Evolutionary conservation across 2,329 filamentous ascomycete genomes (phyloP), one percentile per base, ranked within the genome.

Genomic region (Lachnum nothofagi): DNA sequence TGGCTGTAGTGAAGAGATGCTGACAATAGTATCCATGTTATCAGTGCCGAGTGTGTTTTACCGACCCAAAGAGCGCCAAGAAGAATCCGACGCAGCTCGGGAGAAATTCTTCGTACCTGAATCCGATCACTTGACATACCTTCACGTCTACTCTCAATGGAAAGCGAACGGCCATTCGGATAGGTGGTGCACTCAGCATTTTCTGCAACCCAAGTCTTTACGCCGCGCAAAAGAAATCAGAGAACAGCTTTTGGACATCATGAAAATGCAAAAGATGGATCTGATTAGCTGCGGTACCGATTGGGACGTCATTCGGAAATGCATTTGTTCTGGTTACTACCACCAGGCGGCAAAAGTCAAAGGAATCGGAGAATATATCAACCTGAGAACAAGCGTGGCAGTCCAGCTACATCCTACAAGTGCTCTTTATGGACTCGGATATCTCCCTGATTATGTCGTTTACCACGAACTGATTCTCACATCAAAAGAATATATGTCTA

Each of bases 31-130:
- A 19, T 91, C 90, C 20, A 97, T 98, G 93, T 79, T 98, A 7
- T 95, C 89, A 1, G 93, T 98, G 0, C 93, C 93, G 8, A 94
- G 85, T 55, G 93, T 97, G 23, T 98, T 97, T 70, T 97, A 96
- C 71, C 82, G 94, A 5, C 93, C 93, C 3, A 96, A 95, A 66
- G 94, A 98, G 68, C 85, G 93, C 1, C 87, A 95, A 62, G 93
- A 98, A 64, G 93, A 98, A 71, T 93, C 91, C 5, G 93, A 98
- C 63, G 84, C 91, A 0, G 91, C 93, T 27, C 83, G 91, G 23
- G 93, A 98, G 67, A 97, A 97, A 68, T 98, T 98, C 69, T 97
- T 95, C 71, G 93, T 98, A 6, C 90, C 93, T 23, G 93, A 98
- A 69, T 96, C 90, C 1, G 93, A 98, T 66, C 93, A 98, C 66